phyloP scores from a whole-genome alignment of 2,329 filamentous ascomycete species.

The Epichloe brachyelytri region DNA sequence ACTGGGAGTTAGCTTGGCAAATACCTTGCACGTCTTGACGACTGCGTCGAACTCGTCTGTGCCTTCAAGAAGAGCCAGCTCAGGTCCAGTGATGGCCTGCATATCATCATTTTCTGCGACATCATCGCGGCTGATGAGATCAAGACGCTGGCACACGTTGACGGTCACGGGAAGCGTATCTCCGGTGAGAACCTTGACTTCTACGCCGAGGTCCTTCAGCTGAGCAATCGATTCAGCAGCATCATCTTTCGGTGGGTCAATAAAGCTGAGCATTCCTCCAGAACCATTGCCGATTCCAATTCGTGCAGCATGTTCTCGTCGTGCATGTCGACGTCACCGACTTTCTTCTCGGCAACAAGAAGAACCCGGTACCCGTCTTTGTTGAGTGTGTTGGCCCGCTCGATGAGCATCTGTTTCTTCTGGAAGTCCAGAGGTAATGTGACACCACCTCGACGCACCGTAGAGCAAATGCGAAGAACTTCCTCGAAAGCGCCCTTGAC shows the following conservation, averaged over 20 bases:
- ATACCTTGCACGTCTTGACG: slow-evolving; percentile 14
- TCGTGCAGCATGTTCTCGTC: slow-evolving; percentile 12
- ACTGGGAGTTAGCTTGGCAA: slow-evolving; percentile 16
- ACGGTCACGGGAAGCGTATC: slow-evolving; percentile 16
- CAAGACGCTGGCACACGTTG: slow-evolving; percentile 15
- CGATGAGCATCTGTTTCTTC: slow-evolving; percentile 7
- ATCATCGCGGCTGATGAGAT: slow-evolving; percentile 9
- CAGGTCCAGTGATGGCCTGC: slow-evolving; percentile 13
- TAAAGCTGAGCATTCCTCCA: slow-evolving; percentile 15
- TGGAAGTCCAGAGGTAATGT: slow-evolving; percentile 9
- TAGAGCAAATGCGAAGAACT: slow-evolving; percentile 12
- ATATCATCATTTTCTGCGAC: slow-evolving; percentile 9
- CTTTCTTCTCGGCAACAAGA: slow-evolving; percentile 12
- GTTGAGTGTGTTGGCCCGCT: slow-evolving; percentile 9
- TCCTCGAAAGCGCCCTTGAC: slow-evolving; percentile 19
- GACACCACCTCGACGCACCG: slow-evolving; percentile 8
- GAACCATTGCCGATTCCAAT: slow-evolving; percentile 13
- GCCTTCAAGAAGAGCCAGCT: slow-evolving; percentile 11
- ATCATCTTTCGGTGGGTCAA: slow-evolving; percentile 17
- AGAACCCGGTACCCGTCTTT: slow-evolving; percentile 12
- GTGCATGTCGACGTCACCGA: slow-evolving; percentile 5
- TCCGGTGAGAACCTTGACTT: slow-evolving; percentile 17
- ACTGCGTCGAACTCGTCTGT: slow-evolving; percentile 11
- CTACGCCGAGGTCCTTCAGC: slow-evolving; percentile 13
- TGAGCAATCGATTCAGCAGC: slow-evolving; percentile 13